A percentile compares a stretch with the other conserved stretches of the same genome.
These are phyloP conservation scores for Aspergillus diversus DNA, from an alignment of 495 filamentous ascomycete genomes.

Conservation along the genomic window DNA sequence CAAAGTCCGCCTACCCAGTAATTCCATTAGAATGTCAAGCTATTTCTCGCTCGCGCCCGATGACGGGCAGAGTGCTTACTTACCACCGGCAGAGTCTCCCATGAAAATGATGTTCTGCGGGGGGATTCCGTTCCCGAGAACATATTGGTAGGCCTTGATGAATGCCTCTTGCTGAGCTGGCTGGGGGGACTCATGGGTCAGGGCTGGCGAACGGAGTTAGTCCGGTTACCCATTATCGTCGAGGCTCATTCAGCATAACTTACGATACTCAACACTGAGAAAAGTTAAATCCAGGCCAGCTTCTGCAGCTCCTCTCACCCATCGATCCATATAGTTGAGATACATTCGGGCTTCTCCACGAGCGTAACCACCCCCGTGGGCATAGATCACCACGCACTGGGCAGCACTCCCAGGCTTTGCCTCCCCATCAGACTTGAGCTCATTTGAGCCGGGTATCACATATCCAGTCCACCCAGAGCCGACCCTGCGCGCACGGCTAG, in stretches of 20 bases:
- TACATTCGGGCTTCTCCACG: not conserved
- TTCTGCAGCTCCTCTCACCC: not conserved
- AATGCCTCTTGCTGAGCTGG: not conserved
- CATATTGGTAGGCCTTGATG: not conserved
- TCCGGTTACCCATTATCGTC: not conserved
- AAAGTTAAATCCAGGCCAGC: not conserved
- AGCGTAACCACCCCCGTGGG: not conserved
- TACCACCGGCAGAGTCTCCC: constrained; percentile 1
- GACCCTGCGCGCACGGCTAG: not conserved
- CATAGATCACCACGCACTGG: not conserved
- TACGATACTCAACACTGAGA: not conserved
- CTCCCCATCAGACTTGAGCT: too few relatives aligned
- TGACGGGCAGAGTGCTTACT: not conserved
- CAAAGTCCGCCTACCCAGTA: not conserved
- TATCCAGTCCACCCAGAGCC: not conserved
- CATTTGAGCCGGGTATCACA: too few relatives aligned
- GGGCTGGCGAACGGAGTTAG: not conserved
- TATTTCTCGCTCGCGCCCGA: not conserved
- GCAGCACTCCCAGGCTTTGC: not conserved
- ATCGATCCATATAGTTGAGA: constrained; percentile 1
- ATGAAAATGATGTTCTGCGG: not conserved
- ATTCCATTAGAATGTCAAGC: not conserved
- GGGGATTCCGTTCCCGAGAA: not conserved
- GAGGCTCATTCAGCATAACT: not conserved
- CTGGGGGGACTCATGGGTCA: not conserved